Conservation (phyloP, 176 grass and related monocot genomes). For the Poa pratensis region DNA sequence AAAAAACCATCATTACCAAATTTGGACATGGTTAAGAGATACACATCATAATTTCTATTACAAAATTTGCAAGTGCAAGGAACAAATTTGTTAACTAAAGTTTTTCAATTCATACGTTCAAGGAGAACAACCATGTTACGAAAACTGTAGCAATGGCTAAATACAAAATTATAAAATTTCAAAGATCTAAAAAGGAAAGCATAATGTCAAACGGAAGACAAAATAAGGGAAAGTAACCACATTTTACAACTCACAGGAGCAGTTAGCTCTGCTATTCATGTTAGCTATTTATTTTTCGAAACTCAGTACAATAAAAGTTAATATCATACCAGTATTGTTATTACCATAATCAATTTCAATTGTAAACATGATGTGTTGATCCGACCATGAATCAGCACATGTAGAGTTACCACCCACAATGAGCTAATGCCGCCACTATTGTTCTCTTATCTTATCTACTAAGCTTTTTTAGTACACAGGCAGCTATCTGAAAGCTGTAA, state of each 20-base stretch:
- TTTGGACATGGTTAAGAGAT: slow-evolving; percentile 8
- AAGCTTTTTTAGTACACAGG: not conserved
- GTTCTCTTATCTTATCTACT: slow-evolving; percentile 8
- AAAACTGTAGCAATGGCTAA: slow-evolving; percentile 8
- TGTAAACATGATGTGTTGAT: slow-evolving; percentile 5
- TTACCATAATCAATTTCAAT: not conserved
- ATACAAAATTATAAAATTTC: not conserved
- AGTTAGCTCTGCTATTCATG: not conserved
- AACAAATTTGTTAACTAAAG: slow-evolving; percentile 1
- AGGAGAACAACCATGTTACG: not conserved
- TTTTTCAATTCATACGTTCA: slow-evolving; percentile 35
- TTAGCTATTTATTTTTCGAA: too few relatives aligned
- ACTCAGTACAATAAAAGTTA: slow-evolving; percentile 25
- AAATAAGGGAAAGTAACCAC: slow-evolving; percentile 1
- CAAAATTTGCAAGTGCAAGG: not conserved
- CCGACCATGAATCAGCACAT: slow-evolving; percentile 13
- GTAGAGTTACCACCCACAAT: not conserved
- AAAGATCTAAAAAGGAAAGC: not conserved
- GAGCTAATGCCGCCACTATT: not conserved
- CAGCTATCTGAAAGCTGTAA: slow-evolving; percentile 25
- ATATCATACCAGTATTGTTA: not conserved
- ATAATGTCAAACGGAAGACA: slow-evolving; percentile 25
- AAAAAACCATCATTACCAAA: slow-evolving; percentile 10
- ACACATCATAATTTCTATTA: not conserved
- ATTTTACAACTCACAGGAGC: slow-evolving; percentile 31